Evolutionary conservation across 169 alveolate genomes (phyloP), one percentile per base, ranked within the genome.

Genomic region (Plasmodium reichenowi): DNA sequence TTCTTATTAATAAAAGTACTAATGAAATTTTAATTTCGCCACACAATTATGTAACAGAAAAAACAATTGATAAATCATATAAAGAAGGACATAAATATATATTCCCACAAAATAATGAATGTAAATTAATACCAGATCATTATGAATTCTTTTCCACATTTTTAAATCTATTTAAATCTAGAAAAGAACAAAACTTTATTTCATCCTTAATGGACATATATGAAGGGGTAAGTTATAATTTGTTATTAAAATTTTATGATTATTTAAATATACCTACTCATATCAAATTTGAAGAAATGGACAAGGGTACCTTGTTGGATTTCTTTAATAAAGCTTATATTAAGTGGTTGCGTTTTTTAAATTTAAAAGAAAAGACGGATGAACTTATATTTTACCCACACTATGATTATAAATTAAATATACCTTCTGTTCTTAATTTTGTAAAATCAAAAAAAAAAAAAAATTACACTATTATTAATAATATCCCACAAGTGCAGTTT

Each of bases 21-120:
- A 58, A 83, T 83, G 91, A 83, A 83, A 83, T 83, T 47, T 70
- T 83, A 68, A 59, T 83, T 59, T 83, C 91, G 12, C 91, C 91
- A 1, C 73, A 83, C 71, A 83, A 83, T 83, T 68, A 71, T 59
- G 50, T 83, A 83, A 71, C 91, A n/a, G 86, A 83, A 62, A 83
- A 83, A 63, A 54, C 72, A 47, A 83, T 83, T 17, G 91, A 83
- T 38, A 83, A 83, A 17, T 83, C 91, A 1, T 83, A 29, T 72
- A 83, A 83, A 56, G 91, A 83, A 58, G 91, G 91, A 20, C 91
- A 83, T 63, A 70, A 20, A 10, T 83, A 83, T 13, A 56, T 56
- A 9, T 83, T 83, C 59, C 91, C 91, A 58, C 20, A 59, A 56
- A 71, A 83, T 32, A 58, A 70, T 38, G 91, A 83, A 70, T 83